Evolutionary conservation across 768 basidiomycete genomes (phyloP).

Genomic region (Rhizopogon salebrosus): DNA sequence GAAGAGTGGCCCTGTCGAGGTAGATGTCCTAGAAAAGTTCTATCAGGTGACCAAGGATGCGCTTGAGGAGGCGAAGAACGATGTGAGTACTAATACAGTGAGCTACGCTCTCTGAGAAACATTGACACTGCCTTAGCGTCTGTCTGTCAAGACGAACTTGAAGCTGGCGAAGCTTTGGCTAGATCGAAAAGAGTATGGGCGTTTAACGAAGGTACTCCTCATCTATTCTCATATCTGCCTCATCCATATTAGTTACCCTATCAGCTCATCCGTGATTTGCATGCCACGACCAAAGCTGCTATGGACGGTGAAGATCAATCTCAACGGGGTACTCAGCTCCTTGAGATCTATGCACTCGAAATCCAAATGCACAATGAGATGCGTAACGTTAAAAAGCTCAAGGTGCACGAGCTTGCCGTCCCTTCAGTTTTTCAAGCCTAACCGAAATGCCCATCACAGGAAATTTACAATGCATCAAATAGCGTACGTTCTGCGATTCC

Average conservation of each 20-base stretch:
- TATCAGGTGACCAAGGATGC: slow-evolving; percentile 91
- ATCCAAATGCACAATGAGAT: slow-evolving; percentile 99
- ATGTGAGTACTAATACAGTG: slow-evolving; percentile 44
- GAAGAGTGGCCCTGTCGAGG: slow-evolving; percentile 71
- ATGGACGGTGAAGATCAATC: slow-evolving; percentile 78
- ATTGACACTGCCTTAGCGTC: slow-evolving; percentile 45
- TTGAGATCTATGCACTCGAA: slow-evolving; percentile 97
- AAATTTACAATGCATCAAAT: slow-evolving; percentile 95
- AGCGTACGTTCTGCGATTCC: slow-evolving; percentile 94
- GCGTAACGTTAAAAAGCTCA: slow-evolving; percentile 92
- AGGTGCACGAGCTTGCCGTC: slow-evolving; percentile 43
- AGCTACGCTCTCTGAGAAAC: background rate
- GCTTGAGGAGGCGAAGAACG: slow-evolving; percentile 92
- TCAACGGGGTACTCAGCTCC: slow-evolving; percentile 87
- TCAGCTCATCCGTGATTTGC: slow-evolving; percentile 75
- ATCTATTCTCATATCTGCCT: background rate
- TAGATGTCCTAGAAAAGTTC: slow-evolving; percentile 89
- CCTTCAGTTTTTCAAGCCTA: background rate
- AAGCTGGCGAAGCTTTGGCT: slow-evolving; percentile 98
- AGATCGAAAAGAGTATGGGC: slow-evolving; percentile 85
- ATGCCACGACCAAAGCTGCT: slow-evolving; percentile 53
- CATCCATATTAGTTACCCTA: background rate
- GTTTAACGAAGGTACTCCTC: slow-evolving; percentile 66
- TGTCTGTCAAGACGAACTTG: slow-evolving; percentile 93
- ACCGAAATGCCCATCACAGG: slow-evolving; percentile 40